These are phyloP conservation scores for Phytopythium chamaehyphon DNA, from an alignment of 352 stramenopile species.

Conservation along the genomic window DNA sequence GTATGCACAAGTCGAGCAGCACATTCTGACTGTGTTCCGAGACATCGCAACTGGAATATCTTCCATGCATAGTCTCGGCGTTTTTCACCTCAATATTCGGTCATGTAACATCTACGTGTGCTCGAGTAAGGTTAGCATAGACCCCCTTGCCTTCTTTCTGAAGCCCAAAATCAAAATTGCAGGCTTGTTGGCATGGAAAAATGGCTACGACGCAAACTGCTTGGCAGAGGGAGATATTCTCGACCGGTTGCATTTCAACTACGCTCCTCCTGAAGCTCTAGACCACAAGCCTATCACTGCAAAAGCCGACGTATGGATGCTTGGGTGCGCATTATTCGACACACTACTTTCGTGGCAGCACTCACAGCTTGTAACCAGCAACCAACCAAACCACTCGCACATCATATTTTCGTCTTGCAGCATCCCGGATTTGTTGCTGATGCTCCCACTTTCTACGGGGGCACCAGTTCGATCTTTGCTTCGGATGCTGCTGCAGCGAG, in stretches of 20 bases:
- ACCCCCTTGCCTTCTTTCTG: not conserved
- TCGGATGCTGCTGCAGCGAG: slow-evolving; percentile 60
- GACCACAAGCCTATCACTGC: slow-evolving; percentile 22
- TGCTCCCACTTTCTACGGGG: slow-evolving; percentile 45
- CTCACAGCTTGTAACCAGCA: slow-evolving; percentile 20
- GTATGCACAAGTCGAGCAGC: slow-evolving; percentile 23
- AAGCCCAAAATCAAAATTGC: slow-evolving; percentile 26
- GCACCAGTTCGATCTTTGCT: slow-evolving; percentile 42
- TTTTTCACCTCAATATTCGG: slow-evolving; percentile 56
- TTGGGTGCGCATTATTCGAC: slow-evolving; percentile 52
- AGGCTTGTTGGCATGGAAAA: slow-evolving; percentile 40
- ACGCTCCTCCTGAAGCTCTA: slow-evolving; percentile 37
- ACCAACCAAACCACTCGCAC: slow-evolving; percentile 5
- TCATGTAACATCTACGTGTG: slow-evolving; percentile 42
- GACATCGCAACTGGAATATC: slow-evolving; percentile 44
- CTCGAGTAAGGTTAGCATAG: slow-evolving; percentile 1
- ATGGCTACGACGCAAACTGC: slow-evolving; percentile 25
- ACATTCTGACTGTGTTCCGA: slow-evolving; percentile 32
- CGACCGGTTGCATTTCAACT: slow-evolving; percentile 32
- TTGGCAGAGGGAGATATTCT: slow-evolving; percentile 26
- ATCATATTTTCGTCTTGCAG: slow-evolving; percentile 37
- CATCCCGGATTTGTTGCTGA: slow-evolving; percentile 35
- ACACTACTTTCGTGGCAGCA: slow-evolving; percentile 52
- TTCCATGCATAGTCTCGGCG: slow-evolving; percentile 47
- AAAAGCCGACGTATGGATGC: slow-evolving; percentile 65